phyloP scores from a whole-genome alignment of 2,329 filamentous ascomycete genomes.

The Ophiostoma tasmaniense region DNA sequence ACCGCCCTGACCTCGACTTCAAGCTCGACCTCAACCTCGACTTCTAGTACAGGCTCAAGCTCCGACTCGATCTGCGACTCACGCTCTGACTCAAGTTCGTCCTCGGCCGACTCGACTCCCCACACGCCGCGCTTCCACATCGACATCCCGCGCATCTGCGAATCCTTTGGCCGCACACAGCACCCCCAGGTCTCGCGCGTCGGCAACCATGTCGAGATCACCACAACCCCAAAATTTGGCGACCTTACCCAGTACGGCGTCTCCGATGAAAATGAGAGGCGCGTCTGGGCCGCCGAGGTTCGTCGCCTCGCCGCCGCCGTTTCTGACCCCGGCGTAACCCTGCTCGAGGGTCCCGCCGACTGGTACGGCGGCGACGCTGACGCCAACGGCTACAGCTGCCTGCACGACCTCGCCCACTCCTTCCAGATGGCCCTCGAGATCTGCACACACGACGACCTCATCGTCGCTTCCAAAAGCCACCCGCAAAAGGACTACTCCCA shows the following conservation, averaged over 20 bases:
- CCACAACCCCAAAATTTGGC: constrained; percentile 1
- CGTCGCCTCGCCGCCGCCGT: constrained; percentile 1
- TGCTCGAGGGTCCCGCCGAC: neutral
- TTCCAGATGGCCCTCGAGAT: constrained; percentile 10
- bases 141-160: constrained; percentile 3
- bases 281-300: constrained; percentile 5
- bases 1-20: neutral
- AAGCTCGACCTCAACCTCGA: neutral
- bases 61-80: neutral
- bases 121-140: neutral
- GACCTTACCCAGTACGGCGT: constrained; percentile 6
- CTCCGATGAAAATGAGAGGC: neutral
- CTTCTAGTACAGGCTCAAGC: neutral
- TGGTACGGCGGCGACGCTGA: constrained; percentile 9
- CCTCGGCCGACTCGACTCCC: neutral
- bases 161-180: neutral
- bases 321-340: neutral
- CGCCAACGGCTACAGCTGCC: constrained; percentile 7
- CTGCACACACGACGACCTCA: constrained; percentile 7
- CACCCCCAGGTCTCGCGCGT: neutral
- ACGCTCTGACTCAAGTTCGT: neutral
- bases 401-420: constrained; percentile 8
- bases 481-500: constrained; percentile 2
- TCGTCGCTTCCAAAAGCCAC: constrained; percentile 1
- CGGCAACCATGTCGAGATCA: neutral